Conservation (phyloP, 495 filamentous ascomycete genomes). For the Hypoxylon trugodes region DNA sequence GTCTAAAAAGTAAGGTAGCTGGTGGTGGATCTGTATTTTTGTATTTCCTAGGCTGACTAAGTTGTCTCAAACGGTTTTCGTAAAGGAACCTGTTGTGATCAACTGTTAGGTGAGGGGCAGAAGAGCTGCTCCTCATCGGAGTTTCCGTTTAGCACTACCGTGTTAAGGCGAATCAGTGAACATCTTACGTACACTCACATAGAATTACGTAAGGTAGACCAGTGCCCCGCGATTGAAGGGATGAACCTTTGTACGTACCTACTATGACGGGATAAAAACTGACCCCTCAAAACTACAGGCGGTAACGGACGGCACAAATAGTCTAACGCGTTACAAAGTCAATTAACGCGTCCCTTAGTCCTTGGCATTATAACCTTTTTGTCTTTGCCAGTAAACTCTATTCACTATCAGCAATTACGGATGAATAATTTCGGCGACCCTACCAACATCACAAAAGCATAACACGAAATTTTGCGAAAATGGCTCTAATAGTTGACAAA, state of each 20-base stretch:
- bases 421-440: neutral
- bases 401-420: neutral
- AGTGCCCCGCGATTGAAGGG: neutral
- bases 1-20: conserved; percentile 20
- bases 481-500: conserved; percentile 90
- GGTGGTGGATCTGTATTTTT: neutral
- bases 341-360: conserved; percentile 38
- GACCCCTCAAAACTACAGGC: conserved; percentile 14
- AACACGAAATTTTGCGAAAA: conserved; percentile 29
- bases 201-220: conserved; percentile 7
- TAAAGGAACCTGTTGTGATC: conserved; percentile 3
- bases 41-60: neutral
- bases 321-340: conserved; percentile 40
- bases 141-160: conserved; percentile 24
- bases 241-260: neutral
- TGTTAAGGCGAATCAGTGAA: conserved; percentile 1
- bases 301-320: conserved; percentile 7
- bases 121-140: conserved; percentile 24
- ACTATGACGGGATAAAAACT: neutral
- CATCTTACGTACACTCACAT: neutral
- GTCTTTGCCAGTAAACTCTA: too few species aligned
- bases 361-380: conserved; percentile 16
- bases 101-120: conserved; percentile 23
- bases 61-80: conserved; percentile 22
- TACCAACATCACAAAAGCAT: neutral